Evolutionary conservation across 352 stramenopile species (phyloP), one percentile per base, ranked within the genome.

Genomic region (Pythium grandisporangium): DNA sequence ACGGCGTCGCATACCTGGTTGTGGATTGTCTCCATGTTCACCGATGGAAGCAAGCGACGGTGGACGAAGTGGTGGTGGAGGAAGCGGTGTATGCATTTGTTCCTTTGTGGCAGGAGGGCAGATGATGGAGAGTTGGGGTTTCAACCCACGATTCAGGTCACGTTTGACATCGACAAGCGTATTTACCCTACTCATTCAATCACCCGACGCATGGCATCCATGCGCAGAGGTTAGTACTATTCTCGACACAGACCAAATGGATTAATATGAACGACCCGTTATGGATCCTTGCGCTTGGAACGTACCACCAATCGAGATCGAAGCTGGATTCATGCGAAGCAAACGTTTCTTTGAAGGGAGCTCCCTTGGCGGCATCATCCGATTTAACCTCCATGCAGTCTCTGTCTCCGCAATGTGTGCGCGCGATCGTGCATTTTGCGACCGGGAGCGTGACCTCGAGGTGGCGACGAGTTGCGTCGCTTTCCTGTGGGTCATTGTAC

Each of bases 281-380:
- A n/a, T n/a, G n/a, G n/a, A n/a, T n/a, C n/a, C n/a, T 12, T 32
- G 14, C 27, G 8, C 27, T 14, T 8, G 8, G 14, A 8, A 65
- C 65, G 27, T 55, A 93, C 79, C 80, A 93, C 77, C 77, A 93
- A 56, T 93, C 80, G 11, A 91, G 69, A 37, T 93, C 80, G 33
- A 87, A 81, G 42, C 77, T 93, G 24, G 70, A 86, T 46, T 86
- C 73, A 39, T 87, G 73, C 5, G 80, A 90, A 13, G 77, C 82
- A 40, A 93, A 84, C 1, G 70, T 87, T 45, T 93, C 77, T 43
- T 89, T 91, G n/a, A n/a, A n/a, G n/a, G n/a, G n/a, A n/a, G n/a
- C n/a, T n/a, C n/a, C n/a, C 55, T 89, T 91, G 40, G 12, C 33
- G 36, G 33, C 36, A 17, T 52, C 55, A 44, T 65, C 67, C 10